Percentiles rank a stretch among this genome's conserved stretches.
Conservation (phyloP, 2,329 filamentous ascomycete species). For the Ceratocystis huliohia region DNA sequence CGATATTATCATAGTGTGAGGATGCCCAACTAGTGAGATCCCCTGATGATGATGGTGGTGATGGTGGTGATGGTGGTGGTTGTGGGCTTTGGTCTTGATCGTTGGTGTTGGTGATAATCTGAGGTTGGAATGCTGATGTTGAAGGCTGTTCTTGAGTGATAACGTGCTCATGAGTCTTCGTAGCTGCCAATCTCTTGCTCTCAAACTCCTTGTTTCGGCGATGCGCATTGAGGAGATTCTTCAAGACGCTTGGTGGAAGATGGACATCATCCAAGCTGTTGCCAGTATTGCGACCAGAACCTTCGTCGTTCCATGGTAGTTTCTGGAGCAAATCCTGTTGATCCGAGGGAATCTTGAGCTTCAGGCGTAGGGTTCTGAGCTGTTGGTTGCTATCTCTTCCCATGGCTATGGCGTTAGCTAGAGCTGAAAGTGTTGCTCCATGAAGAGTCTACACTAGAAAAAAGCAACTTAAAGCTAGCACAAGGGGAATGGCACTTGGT, state of each 20-base stretch:
- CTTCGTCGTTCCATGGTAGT: conserved; percentile 3
- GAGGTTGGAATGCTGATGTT: background rate
- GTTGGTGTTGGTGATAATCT: background rate
- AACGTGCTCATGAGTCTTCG: background rate
- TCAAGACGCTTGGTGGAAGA: conserved; percentile 7
- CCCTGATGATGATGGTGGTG: no score
- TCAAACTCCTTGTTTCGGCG: background rate
- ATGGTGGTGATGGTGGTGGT: background rate
- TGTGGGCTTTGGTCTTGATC: background rate
- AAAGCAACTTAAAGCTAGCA: no score
- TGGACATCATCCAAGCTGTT: conserved; percentile 11
- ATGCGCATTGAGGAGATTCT: conserved; percentile 10
- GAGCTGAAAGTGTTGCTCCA: background rate
- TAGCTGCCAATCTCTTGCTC: background rate
- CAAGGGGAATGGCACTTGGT: no score
- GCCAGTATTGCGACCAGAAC: conserved; percentile 1
- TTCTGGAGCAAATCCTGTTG: conserved; percentile 11
- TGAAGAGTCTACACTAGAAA: background rate
- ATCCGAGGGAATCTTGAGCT: conserved; percentile 3
- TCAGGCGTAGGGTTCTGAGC: background rate
- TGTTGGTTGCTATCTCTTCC: background rate
- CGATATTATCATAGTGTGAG: no score
- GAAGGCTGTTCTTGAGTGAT: background rate
- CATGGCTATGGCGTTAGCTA: background rate
- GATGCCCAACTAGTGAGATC: no score